phyloP scores from a whole-genome alignment of 1,284 basidiomycete genomes.

The Trichosporon sp. region DNA sequence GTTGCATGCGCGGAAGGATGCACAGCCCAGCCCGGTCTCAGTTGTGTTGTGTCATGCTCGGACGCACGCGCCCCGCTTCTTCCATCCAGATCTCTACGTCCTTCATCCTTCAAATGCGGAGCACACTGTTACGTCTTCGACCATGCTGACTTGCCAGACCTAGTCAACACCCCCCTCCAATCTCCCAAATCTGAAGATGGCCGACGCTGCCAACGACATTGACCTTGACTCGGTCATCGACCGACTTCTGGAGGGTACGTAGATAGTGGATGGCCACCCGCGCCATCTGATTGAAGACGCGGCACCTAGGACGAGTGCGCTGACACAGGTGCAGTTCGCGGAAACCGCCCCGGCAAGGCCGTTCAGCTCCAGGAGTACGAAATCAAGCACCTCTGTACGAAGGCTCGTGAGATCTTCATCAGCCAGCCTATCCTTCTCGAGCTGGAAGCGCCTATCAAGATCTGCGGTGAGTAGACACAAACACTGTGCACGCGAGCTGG shows the following conservation, averaged over 20 bases:
- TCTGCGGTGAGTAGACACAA: conserved; percentile 51
- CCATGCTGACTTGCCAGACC: not conserved
- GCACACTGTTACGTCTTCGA: not conserved
- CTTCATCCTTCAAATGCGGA: not conserved
- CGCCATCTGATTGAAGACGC: too few species aligned
- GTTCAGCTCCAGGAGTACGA: conserved; percentile 58
- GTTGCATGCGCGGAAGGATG: not conserved
- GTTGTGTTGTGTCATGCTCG: conserved; percentile 1
- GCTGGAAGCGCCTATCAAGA: conserved; percentile 60
- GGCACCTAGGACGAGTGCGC: too few species aligned
- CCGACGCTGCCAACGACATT: conserved; percentile 61
- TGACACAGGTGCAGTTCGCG: too few species aligned
- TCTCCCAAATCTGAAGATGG: conserved; percentile 40
- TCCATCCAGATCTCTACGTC: not conserved
- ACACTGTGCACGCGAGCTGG: not conserved
- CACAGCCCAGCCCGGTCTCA: not conserved
- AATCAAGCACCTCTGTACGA: conserved; percentile 58
- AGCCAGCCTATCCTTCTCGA: conserved; percentile 59
- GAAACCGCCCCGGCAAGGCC: conserved; percentile 57
- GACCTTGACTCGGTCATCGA: conserved; percentile 98
- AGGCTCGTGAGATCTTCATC: conserved; percentile 59
- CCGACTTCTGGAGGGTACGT: conserved; percentile 88
- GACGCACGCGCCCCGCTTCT: not conserved
- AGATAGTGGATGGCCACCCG: not conserved
- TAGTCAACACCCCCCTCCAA: not conserved